Conservation (phyloP, 2,329 filamentous ascomycete genomes). For the Knoxdaviesia capensis region DNA sequence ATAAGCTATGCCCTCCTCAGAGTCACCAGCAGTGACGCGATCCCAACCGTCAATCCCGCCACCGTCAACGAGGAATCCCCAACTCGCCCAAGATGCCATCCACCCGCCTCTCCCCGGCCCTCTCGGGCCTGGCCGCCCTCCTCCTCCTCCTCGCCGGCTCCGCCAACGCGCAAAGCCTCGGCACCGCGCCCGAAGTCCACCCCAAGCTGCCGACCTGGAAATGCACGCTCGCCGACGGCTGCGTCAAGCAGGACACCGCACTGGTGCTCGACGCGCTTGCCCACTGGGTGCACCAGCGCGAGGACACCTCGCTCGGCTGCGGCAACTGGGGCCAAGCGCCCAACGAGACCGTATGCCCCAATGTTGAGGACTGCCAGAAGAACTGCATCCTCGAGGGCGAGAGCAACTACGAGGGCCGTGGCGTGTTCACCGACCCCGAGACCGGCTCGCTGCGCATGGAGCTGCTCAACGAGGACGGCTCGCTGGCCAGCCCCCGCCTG, state of each 20-base stretch:
- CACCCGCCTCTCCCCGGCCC: background rate
- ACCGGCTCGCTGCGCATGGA: constrained; percentile 12
- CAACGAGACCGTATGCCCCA: constrained; percentile 25
- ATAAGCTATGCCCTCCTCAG: too few species aligned
- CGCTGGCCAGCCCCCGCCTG: constrained; percentile 21
- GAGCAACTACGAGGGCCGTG: constrained; percentile 19
- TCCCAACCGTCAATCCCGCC: too few species aligned
- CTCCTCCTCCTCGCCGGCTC: constrained; percentile 9
- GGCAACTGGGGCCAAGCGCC: constrained; percentile 13
- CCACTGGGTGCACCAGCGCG: constrained; percentile 23
- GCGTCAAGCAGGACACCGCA: constrained; percentile 22
- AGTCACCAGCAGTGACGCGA: too few species aligned
- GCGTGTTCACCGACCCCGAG: constrained; percentile 11
- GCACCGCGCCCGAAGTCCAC: constrained; percentile 22
- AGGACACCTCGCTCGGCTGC: constrained; percentile 13
- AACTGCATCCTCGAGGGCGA: constrained; percentile 35
- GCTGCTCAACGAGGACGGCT: constrained; percentile 8
- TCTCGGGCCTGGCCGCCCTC: background rate
- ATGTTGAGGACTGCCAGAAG: constrained; percentile 25
- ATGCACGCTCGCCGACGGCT: constrained; percentile 28
- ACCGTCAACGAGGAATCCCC: too few species aligned
- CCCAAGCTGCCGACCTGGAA: constrained; percentile 29
- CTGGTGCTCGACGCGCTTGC: constrained; percentile 27
- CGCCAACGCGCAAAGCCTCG: constrained; percentile 18
- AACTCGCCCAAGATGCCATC: too few species aligned